These are phyloP conservation scores for Chlorella sorokiniana DNA, from an alignment of 139 green algal species.

Conservation along the genomic window DNA sequence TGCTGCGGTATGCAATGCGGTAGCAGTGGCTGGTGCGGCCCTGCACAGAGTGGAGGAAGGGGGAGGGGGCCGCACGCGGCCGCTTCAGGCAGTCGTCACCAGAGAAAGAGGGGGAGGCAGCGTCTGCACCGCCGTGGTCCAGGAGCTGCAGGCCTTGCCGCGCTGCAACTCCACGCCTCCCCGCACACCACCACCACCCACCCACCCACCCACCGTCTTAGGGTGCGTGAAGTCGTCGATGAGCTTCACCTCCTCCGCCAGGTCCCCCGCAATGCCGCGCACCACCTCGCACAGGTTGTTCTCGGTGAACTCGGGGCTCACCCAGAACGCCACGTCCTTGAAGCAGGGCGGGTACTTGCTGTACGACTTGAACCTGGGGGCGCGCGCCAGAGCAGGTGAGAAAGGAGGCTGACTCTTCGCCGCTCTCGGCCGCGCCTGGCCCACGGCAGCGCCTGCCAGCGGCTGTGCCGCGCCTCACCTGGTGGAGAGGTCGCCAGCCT, in stretches of 20 bases:
- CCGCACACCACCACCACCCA: neutral
- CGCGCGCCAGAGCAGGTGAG: neutral
- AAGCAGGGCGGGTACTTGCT: constrained; percentile 96
- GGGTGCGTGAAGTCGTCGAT: constrained; percentile 97
- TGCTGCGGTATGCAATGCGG: constrained; percentile 92
- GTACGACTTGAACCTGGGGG: constrained; percentile 91
- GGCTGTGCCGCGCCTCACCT: neutral
- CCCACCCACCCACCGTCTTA: constrained; percentile 70
- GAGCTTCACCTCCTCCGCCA: constrained; percentile 94
- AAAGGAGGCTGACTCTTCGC: neutral
- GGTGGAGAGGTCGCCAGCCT: constrained; percentile 56
- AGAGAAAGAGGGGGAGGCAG: no score
- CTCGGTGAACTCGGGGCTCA: constrained; percentile 89
- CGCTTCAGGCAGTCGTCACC: neutral
- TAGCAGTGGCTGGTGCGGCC: constrained; percentile 92
- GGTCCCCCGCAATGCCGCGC: constrained; percentile 77
- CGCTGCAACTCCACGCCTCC: neutral
- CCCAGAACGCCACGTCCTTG: constrained; percentile 99
- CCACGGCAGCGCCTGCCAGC: no score
- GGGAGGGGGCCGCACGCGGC: neutral
- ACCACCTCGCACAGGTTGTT: constrained; percentile 99
- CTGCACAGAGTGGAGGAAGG: neutral
- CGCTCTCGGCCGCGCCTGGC: neutral
- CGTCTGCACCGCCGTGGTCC: no score
- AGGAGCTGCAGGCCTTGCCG: no score